These are phyloP conservation scores for Trebouxia gelatinosa DNA, from an alignment of 163 green algal genomes.

Conservation along the genomic window DNA sequence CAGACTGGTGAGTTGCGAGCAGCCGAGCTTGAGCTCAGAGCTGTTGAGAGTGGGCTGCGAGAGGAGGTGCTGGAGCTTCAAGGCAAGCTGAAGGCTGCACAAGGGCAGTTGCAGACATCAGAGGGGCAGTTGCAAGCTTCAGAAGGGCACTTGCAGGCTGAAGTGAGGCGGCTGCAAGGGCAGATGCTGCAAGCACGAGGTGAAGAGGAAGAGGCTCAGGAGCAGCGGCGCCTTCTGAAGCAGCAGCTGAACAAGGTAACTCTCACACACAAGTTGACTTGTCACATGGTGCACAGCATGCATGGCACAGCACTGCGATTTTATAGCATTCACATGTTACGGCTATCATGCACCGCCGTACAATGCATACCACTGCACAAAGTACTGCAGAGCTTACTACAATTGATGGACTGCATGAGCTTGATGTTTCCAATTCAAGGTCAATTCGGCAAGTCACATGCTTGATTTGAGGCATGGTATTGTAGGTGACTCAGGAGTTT, in stretches of 20 bases:
- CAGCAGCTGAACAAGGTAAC: slow-evolving; percentile 2
- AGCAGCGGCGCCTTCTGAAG: slow-evolving; percentile 13
- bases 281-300: not conserved
- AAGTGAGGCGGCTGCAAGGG: slow-evolving; percentile 13
- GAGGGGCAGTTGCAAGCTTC: slow-evolving; percentile 24
- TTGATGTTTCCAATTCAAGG: too few species aligned
- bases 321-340: not conserved
- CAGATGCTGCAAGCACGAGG: slow-evolving; percentile 3
- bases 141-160: slow-evolving; percentile 12
- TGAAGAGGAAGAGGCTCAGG: slow-evolving; percentile 20
- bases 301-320: not conserved
- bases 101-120: slow-evolving; percentile 15
- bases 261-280: too few species aligned
- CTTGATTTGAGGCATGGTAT: not conserved
- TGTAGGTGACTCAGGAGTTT: not conserved
- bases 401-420: too few species aligned
- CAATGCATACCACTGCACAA: not conserved
- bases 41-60: too few species aligned
- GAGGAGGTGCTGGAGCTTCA: too few species aligned
- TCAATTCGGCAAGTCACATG: not conserved
- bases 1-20: not conserved
- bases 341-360: not conserved
- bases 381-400: too few species aligned
- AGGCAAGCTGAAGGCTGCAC: slow-evolving; percentile 5
- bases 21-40: too few species aligned